These are phyloP conservation scores for Mycena venus DNA, from an alignment of 768 basidiomycete species.

Conservation along the genomic window DNA sequence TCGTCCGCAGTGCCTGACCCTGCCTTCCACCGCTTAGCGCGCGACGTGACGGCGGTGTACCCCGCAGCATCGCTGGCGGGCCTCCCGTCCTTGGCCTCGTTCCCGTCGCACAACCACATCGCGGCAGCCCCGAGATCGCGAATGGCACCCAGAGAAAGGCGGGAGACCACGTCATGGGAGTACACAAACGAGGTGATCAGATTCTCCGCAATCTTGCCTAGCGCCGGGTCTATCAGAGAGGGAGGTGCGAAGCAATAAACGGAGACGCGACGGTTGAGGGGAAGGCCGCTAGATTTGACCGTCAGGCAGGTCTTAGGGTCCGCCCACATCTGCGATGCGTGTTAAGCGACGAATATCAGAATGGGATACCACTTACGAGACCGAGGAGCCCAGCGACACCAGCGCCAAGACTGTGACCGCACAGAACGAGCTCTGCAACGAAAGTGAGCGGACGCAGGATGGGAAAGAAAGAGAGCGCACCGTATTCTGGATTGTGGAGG, in stretches of 20 bases:
- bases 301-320: constrained; percentile 84
- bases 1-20: constrained; percentile 67
- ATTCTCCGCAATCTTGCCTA: constrained; percentile 70
- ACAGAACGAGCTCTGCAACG: constrained; percentile 75
- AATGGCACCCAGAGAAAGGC: constrained; percentile 83
- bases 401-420: constrained; percentile 88
- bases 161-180: constrained; percentile 85
- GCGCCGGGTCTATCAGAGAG: constrained; percentile 70
- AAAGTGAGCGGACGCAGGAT: not conserved
- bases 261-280: constrained; percentile 72
- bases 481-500: constrained; percentile 76
- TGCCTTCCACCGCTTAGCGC: constrained; percentile 73
- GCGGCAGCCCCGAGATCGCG: constrained; percentile 82
- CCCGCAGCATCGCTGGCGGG: constrained; percentile 65
- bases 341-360: not conserved
- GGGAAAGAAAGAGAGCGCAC: constrained; percentile 55
- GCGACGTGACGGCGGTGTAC: constrained; percentile 59
- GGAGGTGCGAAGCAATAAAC: constrained; percentile 88
- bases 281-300: constrained; percentile 76
- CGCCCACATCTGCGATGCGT: constrained; percentile 80
- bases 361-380: constrained; percentile 60
- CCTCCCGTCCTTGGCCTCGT: constrained; percentile 54
- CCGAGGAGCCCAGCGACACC: constrained; percentile 84
- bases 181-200: constrained; percentile 85
- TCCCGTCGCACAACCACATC: constrained; percentile 84